Base-by-base conservation (phyloP, 441 rosid species). In the Isatis lusitanica region DNA sequence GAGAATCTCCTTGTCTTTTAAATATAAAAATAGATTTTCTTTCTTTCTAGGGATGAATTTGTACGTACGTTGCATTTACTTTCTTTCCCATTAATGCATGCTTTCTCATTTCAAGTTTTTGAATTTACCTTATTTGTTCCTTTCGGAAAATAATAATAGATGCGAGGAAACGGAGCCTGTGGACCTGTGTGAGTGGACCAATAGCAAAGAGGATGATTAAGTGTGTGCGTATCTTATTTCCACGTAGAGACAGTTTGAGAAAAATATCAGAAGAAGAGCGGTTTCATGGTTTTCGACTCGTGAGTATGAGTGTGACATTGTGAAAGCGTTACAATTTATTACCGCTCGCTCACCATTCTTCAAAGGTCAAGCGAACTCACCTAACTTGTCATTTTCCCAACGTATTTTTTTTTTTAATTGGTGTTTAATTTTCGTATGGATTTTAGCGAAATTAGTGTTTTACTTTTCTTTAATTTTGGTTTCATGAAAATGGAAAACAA, bases 271-370 rank as follows among this genome's bases (percentile, higher is more conserved):
- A 59, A 52, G 31, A 59, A 62, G 11, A 61, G 4, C 8, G 11
- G 63, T 63, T 52, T 9, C 15, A 71, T 30, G 18, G 66, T 71
- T n/a, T 51, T 53, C 28, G 69, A 40, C 69, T 63, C 55, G 55
- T 42, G 63, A 63, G n/a, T 62, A 38, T 17, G 75, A 71, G 12
- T 71, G 62, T 72, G 76, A 72, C 76, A 63, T 72, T 31, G 28
- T 70, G 68, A 48, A 71, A 71, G 52, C 33, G 15, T 61, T 72
- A 33, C 18, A 3, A 21, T 70, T 47, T 47, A 36, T 47, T 47
- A 72, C 70, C 76, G 56, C 55, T 63, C 56, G 70, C 76, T 63
- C 46, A 63, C 70, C 76, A 21, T 63, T 72, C 76, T 63, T 63
- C 63, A 4, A 31, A 31, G 46, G 70, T 52, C 63, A 62, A 72